Percentiles rank a stretch among this genome's conserved stretches.
Conservation (phyloP, 371 early-diverging fungal genomes). For the Zychaea mexicana region DNA sequence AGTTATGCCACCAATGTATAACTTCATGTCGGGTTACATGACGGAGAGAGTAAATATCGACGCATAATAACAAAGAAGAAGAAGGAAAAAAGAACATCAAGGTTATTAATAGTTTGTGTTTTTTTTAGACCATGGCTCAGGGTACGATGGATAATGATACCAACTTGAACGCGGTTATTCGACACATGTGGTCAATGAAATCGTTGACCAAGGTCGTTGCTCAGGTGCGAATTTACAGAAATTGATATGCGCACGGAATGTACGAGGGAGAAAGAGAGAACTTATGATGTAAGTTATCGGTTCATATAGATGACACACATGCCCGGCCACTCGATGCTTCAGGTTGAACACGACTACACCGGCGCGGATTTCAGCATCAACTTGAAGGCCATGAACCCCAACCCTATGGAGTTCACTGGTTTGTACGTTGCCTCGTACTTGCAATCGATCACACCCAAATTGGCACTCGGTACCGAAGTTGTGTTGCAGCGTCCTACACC, state of each 20-base stretch:
- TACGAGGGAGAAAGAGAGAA: background rate
- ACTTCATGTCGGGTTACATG: slow-evolving; percentile 83
- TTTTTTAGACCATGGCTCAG: slow-evolving; percentile 65
- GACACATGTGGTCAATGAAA: slow-evolving; percentile 46
- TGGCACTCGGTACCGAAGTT: slow-evolving; percentile 89
- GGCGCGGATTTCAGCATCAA: slow-evolving; percentile 87
- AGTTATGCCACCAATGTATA: slow-evolving; percentile 84
- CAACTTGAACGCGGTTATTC: slow-evolving; percentile 51
- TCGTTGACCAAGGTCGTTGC: slow-evolving; percentile 77
- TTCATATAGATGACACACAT: slow-evolving; percentile 56
- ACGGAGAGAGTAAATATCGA: slow-evolving; percentile 44
- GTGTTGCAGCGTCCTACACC: slow-evolving; percentile 86
- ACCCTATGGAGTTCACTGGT: slow-evolving; percentile 88
- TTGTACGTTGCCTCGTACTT: slow-evolving; percentile 86
- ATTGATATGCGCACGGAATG: background rate
- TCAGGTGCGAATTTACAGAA: slow-evolving; percentile 54
- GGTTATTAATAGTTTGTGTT: background rate
- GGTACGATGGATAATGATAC: slow-evolving; percentile 92
- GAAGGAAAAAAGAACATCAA: background rate
- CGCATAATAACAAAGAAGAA: background rate
- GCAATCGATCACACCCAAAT: slow-evolving; percentile 85
- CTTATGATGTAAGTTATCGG: background rate
- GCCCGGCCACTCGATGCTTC: slow-evolving; percentile 88
- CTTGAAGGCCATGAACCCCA: slow-evolving; percentile 94
- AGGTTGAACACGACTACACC: slow-evolving; percentile 89